Conservation (phyloP, 164 flowering plant genomes). For the Kingdonia uniflora region DNA sequence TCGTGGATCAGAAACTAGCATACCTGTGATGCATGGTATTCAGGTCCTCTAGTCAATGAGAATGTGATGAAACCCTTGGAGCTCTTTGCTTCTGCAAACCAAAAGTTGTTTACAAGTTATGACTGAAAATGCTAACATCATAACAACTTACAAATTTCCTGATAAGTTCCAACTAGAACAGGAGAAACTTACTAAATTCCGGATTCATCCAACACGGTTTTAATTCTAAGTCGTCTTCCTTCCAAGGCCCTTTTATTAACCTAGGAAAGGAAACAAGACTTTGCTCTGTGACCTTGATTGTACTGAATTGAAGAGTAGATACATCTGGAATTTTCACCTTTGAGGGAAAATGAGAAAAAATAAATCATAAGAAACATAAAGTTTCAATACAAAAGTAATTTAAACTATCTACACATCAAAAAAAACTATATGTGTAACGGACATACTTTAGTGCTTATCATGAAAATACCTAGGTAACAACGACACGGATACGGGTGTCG, state of each 20-base stretch:
- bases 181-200: conserved; percentile 25
- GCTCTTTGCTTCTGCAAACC: conserved; percentile 28
- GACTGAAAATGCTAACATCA: too few species aligned
- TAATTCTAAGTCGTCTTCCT: conserved; percentile 28
- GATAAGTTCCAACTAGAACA: background rate
- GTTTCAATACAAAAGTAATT: too few species aligned
- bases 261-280: conserved; percentile 18
- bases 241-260: conserved; percentile 48
- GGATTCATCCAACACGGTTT: conserved; percentile 65
- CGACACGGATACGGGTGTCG: too few species aligned
- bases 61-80: conserved; percentile 66
- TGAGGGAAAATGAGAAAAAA: conserved; percentile 2
- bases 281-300: conserved; percentile 22
- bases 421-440: too few species aligned
- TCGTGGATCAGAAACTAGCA: background rate
- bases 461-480: too few species aligned
- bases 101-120: too few species aligned
- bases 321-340: conserved; percentile 37
- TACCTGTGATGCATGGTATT: conserved; percentile 95
- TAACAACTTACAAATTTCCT: too few species aligned
- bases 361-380: too few species aligned
- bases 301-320: conserved; percentile 19
- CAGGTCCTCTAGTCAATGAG: conserved; percentile 85
- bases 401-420: too few species aligned
- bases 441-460: too few species aligned